A percentile compares a stretch with the other conserved stretches of the same genome.
phyloP scores from a whole-genome alignment of 345 rosid genomes.

The Microthlaspi erraticum region DNA sequence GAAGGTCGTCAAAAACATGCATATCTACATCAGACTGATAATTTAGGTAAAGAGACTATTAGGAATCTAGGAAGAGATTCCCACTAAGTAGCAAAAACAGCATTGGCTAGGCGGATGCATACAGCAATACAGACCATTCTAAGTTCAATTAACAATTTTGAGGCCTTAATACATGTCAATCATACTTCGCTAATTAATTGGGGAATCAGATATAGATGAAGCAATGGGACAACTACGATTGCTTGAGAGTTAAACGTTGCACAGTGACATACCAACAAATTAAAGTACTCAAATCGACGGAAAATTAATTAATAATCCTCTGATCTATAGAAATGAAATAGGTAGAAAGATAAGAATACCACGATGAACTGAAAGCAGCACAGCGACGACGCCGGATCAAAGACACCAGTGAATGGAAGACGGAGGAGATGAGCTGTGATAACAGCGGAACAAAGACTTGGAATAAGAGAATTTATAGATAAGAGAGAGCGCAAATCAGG shows the following conservation, averaged over 20 bases:
- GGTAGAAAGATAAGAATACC: conserved; percentile 8
- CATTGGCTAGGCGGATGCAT: conserved; percentile 12
- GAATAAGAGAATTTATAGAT: conserved; percentile 23
- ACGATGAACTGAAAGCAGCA: conserved; percentile 9
- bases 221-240: background rate
- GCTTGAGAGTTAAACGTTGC: background rate
- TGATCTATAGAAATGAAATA: background rate
- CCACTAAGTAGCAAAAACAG: background rate
- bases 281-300: conserved; percentile 31
- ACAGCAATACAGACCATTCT: conserved; percentile 8
- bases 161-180: background rate
- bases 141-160: background rate
- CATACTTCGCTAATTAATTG: background rate
- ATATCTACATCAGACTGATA: background rate
- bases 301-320: conserved; percentile 30
- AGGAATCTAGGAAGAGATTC: background rate
- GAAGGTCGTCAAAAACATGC: background rate
- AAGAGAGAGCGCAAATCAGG: conserved; percentile 4
- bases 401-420: conserved; percentile 15
- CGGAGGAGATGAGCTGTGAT: conserved; percentile 29
- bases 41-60: background rate
- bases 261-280: background rate
- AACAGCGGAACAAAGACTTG: conserved; percentile 36
- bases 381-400: conserved; percentile 17
- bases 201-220: background rate